Percentiles rank a stretch among this genome's conserved stretches.
These are phyloP conservation scores for Starmerella sp. DNA, from an alignment of 805 yeast species.

Conservation along the genomic window DNA sequence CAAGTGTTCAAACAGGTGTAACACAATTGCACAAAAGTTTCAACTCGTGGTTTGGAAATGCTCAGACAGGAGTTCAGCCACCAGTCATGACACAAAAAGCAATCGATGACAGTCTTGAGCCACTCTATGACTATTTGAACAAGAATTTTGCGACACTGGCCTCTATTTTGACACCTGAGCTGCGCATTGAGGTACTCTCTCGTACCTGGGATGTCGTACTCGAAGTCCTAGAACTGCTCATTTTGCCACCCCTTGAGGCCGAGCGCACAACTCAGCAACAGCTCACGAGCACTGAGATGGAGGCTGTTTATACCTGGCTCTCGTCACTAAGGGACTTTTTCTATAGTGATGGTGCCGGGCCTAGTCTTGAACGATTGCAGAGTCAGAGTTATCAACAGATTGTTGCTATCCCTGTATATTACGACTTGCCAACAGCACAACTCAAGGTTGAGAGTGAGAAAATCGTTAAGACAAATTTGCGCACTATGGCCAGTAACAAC, in stretches of 20 bases:
- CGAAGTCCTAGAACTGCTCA: slow-evolving; percentile 52
- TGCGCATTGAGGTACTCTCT: slow-evolving; percentile 54
- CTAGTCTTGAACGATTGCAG: slow-evolving; percentile 52
- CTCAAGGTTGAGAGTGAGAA: slow-evolving; percentile 50
- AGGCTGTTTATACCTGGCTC: slow-evolving; percentile 62
- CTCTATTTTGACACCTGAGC: slow-evolving; percentile 41
- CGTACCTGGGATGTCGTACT: slow-evolving; percentile 74
- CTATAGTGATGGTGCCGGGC: slow-evolving; percentile 73
- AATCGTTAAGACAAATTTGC: slow-evolving; percentile 41
- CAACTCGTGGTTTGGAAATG: slow-evolving; percentile 27
- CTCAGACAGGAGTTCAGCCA: neutral
- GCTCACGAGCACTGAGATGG: slow-evolving; percentile 49
- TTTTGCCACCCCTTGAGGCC: slow-evolving; percentile 55
- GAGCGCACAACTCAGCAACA: slow-evolving; percentile 29
- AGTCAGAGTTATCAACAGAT: slow-evolving; percentile 54
- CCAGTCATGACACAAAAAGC: slow-evolving; percentile 3
- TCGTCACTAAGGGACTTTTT: slow-evolving; percentile 61
- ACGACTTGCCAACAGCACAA: slow-evolving; percentile 40
- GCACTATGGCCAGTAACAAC: slow-evolving; percentile 34
- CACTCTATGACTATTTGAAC: slow-evolving; percentile 64
- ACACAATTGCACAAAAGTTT: slow-evolving; percentile 20
- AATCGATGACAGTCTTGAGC: slow-evolving; percentile 55
- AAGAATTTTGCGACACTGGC: slow-evolving; percentile 57
- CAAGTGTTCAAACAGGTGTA: slow-evolving; percentile 22
- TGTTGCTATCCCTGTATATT: slow-evolving; percentile 51